Evolutionary conservation across 257 asterid genomes (phyloP).

Genomic region (Solanum chmielewskii): DNA sequence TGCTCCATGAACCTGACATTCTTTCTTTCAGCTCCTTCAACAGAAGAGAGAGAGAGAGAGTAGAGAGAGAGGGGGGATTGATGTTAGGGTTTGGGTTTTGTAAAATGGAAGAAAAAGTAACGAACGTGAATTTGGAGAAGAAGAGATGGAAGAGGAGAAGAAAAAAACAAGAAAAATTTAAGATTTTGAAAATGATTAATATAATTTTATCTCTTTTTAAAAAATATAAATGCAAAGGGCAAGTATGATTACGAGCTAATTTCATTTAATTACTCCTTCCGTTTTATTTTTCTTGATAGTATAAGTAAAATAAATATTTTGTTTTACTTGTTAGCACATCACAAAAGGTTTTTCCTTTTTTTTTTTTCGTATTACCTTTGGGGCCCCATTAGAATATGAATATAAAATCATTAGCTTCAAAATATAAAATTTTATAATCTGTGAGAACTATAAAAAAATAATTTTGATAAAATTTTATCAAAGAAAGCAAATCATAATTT

Average conservation of each 20-base stretch:
- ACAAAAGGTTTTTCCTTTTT: not conserved
- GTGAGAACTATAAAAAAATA: not conserved
- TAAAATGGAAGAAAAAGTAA: not conserved
- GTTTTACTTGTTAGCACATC: not conserved
- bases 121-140: not conserved
- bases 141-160: not conserved
- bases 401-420: not conserved
- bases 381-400: not conserved
- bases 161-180: not conserved
- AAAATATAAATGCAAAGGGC: not conserved
- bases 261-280: not conserved
- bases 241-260: not conserved
- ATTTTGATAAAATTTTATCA: not conserved
- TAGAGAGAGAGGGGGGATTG: not conserved
- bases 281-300: not conserved
- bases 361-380: not conserved
- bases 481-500: not conserved
- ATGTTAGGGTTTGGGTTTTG: not conserved
- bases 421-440: too few species aligned
- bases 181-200: not conserved
- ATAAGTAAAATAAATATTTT: not conserved
- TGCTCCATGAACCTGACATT: slow-evolving; percentile 23
- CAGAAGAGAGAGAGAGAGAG: not conserved
- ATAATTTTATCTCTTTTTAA: not conserved
- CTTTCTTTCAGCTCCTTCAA: not conserved